Evolutionary conservation across 148 eudicot genomes (phyloP).

Genomic region (Pouteria glomerata): DNA sequence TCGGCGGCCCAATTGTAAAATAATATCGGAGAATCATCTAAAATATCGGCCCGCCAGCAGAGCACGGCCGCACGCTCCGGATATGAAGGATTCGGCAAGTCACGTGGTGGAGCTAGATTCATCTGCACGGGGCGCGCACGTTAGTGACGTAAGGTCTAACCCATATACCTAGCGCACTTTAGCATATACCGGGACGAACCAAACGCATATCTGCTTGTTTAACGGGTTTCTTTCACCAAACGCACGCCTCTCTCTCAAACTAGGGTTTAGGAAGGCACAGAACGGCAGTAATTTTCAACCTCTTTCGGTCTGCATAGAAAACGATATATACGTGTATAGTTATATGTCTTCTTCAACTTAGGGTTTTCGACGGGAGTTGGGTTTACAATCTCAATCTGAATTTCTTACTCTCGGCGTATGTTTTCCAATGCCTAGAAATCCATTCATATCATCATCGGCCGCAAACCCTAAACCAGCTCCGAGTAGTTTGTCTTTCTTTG

Average conservation of each 20-base stretch:
- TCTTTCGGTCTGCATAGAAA: too few relatives aligned
- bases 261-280: slow-evolving; percentile 1
- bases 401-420: neutral
- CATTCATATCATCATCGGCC: slow-evolving; percentile 10
- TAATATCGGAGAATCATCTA: neutral
- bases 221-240: neutral
- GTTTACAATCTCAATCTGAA: neutral
- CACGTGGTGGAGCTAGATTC: neutral
- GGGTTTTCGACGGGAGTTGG: neutral
- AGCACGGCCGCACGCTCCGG: neutral
- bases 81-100: neutral
- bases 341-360: neutral
- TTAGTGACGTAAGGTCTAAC: neutral
- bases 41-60: neutral
- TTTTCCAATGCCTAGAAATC: slow-evolving; percentile 44
- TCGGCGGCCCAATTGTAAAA: neutral
- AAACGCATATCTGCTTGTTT: slow-evolving; percentile 5
- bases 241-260: neutral
- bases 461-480: slow-evolving; percentile 15
- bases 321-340: neutral
- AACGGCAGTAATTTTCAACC: neutral
- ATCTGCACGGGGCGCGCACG: slow-evolving; percentile 3
- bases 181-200: neutral
- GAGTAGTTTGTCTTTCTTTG: slow-evolving; percentile 8
- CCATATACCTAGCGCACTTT: neutral